Evolutionary conservation across 2,329 filamentous ascomycete genomes (phyloP).

Genomic region (Blastomyces gilchristii): DNA sequence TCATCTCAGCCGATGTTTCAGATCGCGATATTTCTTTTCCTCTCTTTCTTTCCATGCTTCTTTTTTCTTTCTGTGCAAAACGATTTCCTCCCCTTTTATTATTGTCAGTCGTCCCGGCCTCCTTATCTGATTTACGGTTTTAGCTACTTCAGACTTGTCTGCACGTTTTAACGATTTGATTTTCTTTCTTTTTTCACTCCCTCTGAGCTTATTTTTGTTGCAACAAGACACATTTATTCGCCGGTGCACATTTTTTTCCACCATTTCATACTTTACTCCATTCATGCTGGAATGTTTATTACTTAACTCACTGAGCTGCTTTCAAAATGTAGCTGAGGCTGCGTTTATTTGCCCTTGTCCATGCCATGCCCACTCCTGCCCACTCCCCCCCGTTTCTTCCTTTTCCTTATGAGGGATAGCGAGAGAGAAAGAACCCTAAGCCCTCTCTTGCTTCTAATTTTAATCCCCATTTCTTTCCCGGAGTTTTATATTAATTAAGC

Average conservation of each 20-base stretch:
- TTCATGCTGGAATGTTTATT: constrained; percentile 3
- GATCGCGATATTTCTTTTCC: not conserved
- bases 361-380: not conserved
- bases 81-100: not conserved
- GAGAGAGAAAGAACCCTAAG: not conserved
- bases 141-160: not conserved
- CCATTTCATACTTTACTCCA: not conserved
- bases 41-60: not conserved
- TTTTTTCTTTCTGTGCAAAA: not conserved
- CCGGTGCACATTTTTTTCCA: not conserved
- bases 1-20: not conserved
- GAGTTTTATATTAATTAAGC: not conserved
- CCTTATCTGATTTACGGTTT: not conserved
- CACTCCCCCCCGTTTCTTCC: not conserved
- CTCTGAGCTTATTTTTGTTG: not conserved
- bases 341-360: not conserved
- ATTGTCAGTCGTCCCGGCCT: not conserved
- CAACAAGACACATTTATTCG: not conserved
- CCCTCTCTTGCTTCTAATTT: not conserved
- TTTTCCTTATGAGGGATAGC: not conserved
- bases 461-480: not conserved
- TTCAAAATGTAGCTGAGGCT: not conserved
- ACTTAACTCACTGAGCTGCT: not conserved
- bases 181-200: not conserved
- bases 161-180: not conserved